phyloP scores from a whole-genome alignment of 208 protist genomes.

The Plasmodiophora brassicae region DNA sequence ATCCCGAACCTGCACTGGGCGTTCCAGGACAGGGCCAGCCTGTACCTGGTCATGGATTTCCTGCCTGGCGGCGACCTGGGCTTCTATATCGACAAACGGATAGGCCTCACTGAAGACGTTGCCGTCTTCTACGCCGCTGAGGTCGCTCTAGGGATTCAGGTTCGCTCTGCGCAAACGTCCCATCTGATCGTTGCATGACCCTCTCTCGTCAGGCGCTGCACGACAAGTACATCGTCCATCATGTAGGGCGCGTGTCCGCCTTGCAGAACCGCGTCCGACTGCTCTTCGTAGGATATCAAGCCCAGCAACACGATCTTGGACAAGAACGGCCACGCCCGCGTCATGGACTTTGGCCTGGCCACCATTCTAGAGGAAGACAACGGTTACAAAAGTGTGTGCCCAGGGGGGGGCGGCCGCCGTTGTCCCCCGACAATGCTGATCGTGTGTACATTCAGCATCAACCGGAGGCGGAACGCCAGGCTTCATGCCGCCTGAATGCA shows the following conservation, averaged over 20 bases:
- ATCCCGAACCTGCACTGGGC: neutral
- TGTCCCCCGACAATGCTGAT: neutral
- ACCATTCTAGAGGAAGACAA: neutral
- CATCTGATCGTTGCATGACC: neutral
- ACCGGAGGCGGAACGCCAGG: neutral
- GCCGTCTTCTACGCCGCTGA: neutral
- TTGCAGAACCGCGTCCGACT: neutral
- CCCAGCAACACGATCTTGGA: neutral
- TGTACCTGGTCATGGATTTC: slow-evolving; percentile 27
- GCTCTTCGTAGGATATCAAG: neutral
- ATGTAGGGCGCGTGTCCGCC: neutral
- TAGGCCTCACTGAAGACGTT: neutral
- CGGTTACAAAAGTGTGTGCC: neutral
- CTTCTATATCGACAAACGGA: neutral
- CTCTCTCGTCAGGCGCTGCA: neutral
- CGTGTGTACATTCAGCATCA: neutral
- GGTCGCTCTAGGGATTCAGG: neutral
- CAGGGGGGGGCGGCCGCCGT: no score
- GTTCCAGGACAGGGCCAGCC: neutral
- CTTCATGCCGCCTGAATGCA: neutral
- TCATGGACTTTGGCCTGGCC: slow-evolving; percentile 2
- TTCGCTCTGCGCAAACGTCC: neutral
- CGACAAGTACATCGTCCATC: neutral
- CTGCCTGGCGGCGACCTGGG: neutral
- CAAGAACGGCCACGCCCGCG: neutral